Evolutionary conservation across 2,329 filamentous ascomycete genomes (phyloP).

Genomic region (Colletotrichum falcatum): DNA sequence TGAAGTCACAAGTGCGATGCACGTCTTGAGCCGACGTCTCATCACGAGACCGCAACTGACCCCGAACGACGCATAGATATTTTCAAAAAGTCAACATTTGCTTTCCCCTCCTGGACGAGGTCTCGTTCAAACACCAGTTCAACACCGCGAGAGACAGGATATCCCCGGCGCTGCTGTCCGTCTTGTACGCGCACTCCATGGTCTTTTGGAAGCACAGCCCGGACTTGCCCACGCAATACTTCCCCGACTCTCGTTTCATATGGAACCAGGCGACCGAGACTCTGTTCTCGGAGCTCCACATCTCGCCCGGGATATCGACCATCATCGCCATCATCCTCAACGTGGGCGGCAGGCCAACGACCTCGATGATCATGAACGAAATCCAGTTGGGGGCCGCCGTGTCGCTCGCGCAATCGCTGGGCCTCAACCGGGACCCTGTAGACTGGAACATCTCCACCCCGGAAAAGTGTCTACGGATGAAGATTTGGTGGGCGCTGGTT

Average conservation of each 20-base stretch:
- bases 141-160: slow-evolving; percentile 58
- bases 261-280: slow-evolving; percentile 73
- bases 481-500: slow-evolving; percentile 68
- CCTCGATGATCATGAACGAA: slow-evolving; percentile 69
- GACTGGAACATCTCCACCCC: slow-evolving; percentile 63
- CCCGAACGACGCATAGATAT: slow-evolving; percentile 55
- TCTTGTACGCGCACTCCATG: slow-evolving; percentile 68
- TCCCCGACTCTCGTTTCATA: slow-evolving; percentile 69
- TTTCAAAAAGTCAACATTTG: slow-evolving; percentile 68
- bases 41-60: not conserved
- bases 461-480: slow-evolving; percentile 65
- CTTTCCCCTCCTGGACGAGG: slow-evolving; percentile 70
- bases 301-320: slow-evolving; percentile 69
- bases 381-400: slow-evolving; percentile 63
- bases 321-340: slow-evolving; percentile 70
- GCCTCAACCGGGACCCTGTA: slow-evolving; percentile 64
- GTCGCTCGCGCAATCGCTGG: slow-evolving; percentile 65
- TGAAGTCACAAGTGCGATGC: not conserved
- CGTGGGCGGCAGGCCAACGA: slow-evolving; percentile 69
- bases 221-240: slow-evolving; percentile 57
- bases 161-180: slow-evolving; percentile 67
- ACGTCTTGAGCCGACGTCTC: too few species aligned
- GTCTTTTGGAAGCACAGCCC: slow-evolving; percentile 67
- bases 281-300: slow-evolving; percentile 69
- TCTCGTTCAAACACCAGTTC: slow-evolving; percentile 63